Base-by-base conservation (phyloP, 345 rosid species). In the Noccaea caerulescens region DNA sequence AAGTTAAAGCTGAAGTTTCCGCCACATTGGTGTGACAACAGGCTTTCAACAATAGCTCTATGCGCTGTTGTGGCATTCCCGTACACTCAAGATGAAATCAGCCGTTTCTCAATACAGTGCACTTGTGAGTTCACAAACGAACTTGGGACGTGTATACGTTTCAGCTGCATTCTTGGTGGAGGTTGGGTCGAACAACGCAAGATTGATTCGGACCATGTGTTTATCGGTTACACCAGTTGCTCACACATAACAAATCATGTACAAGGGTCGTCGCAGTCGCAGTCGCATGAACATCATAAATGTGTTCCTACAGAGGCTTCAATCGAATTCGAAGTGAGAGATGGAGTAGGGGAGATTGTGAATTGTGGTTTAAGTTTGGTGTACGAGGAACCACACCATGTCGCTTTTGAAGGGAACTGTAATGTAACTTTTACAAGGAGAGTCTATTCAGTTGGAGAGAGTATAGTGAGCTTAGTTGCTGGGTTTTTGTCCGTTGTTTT, bases 171-270 rank as follows among this genome's bases (percentile, higher is more conserved):
- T 32, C 54, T 63, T 8, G 64, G 63, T 45, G 77, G 58, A 56
- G 52, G 58, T 56, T 56, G 66, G 77, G 44, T 27, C 4, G 71
- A 64, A 5, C 44, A 71, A 1, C 66, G 65, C 3, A 73, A 38
- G 30, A 64, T 73, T 25, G 44, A 65, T 47, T 37, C 66, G 14
- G 71, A 73, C 44, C 77, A 73, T 73, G 72, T 73, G 66, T 65
- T 73, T 39, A 56, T 73, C 2, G 77, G 77, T 47, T 73, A 65
- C 60, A 66, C 37, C 4, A 66, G 61, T 39, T 4, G 9, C 9
- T 57, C 72, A 47, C 66, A 49, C 18, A 9, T 73, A 45, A 57
- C 6, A 47, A 49, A 58, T 1, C 72, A 66, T 39, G 1, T 65
- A 38, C 45, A 73, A 57, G 57, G 18, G 1, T 16, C 18, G 18